A percentile compares a stretch with the other conserved stretches of the same genome.
Conservation (phyloP, 1,139 yeast species). For the Pichia sp. region DNA sequence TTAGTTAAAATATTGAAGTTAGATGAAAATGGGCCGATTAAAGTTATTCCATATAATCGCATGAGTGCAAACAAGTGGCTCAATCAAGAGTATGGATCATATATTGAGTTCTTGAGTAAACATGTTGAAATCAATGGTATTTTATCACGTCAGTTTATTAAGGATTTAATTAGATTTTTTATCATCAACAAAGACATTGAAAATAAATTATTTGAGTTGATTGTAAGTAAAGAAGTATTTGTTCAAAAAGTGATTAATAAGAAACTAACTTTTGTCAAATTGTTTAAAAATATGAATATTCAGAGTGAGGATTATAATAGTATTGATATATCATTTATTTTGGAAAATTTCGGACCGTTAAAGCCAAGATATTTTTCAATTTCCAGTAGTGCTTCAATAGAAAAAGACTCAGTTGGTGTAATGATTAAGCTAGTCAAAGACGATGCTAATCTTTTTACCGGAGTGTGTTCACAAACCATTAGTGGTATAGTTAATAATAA, state of each 20-base stretch:
- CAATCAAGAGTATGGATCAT: slow-evolving; percentile 32
- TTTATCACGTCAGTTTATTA: slow-evolving; percentile 77
- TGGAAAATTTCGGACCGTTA: slow-evolving; percentile 73
- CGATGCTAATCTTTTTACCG: slow-evolving; percentile 44
- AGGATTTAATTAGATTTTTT: slow-evolving; percentile 69
- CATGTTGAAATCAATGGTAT: slow-evolving; percentile 87
- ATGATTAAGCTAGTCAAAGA: slow-evolving; percentile 57
- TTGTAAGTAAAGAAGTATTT: slow-evolving; percentile 59
- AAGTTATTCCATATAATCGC: slow-evolving; percentile 10
- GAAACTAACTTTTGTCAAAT: slow-evolving; percentile 66
- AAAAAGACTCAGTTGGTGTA: slow-evolving; percentile 45
- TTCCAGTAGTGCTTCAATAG: slow-evolving; percentile 33
- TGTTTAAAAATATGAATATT: slow-evolving; percentile 51
- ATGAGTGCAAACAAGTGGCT: slow-evolving; percentile 10
- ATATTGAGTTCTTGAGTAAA: slow-evolving; percentile 73
- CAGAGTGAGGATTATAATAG: slow-evolving; percentile 48
- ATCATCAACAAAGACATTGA: slow-evolving; percentile 51
- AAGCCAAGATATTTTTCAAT: slow-evolving; percentile 96
- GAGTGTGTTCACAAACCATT: slow-evolving; percentile 85
- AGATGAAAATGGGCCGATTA: not conserved
- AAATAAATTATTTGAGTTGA: slow-evolving; percentile 42
- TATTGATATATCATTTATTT: slow-evolving; percentile 78
- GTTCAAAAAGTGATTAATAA: slow-evolving; percentile 52
- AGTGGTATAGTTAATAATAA: slow-evolving; percentile 59
- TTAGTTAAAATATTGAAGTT: slow-evolving; percentile 51